Evolutionary conservation across 352 stramenopile species (phyloP), one percentile per base, ranked within the genome.

Genomic region (Pythium chondricola): DNA sequence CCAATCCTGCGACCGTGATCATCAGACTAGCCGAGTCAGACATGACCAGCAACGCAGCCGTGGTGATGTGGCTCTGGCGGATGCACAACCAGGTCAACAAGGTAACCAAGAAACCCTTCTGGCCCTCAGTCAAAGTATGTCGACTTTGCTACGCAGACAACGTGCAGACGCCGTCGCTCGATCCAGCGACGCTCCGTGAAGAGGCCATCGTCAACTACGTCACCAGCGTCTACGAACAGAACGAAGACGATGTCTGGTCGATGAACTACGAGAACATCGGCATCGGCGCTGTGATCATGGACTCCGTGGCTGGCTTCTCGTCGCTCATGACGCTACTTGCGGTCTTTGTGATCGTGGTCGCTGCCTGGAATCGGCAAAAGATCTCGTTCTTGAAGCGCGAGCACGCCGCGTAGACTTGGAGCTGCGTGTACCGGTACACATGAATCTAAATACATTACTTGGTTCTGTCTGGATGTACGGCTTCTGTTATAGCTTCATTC

Each of bases 51-150:
- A 58, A 67, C 9, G 43, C 69, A 25, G 67, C 72, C 38, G 59
- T 88, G 4, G 47, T 68, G 8, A 43, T 92, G 32, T 91, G 83
- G 80, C 69, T 94, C 36, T 92, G 82, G 74, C 65, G 63, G 24
- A 88, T 89, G 78, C 83, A 94, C 67, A 91, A 89, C 56, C 77
- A 67, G 6, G 80, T 94, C 17, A 94, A 92, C 58, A 80, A 78
- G 31, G 58, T 76, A 24, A 72, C 75, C n/a, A 70, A 81, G 52
- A 85, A 90, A 32, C 55, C 44, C 0, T 70, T 81, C 44, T 93
- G 78, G 75, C 82, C 82, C 20, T 69, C 66, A 3, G 63, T 74
- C 46, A 58, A 42, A 26, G 56, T 58, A 13, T 90, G 79, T 42
- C 70, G 65, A 6, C 38, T 79, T 11, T 88, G 79, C 56, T 90